These are phyloP conservation scores for Prunus salicina DNA, from an alignment of 306 rosid species.

Conservation along the genomic window DNA sequence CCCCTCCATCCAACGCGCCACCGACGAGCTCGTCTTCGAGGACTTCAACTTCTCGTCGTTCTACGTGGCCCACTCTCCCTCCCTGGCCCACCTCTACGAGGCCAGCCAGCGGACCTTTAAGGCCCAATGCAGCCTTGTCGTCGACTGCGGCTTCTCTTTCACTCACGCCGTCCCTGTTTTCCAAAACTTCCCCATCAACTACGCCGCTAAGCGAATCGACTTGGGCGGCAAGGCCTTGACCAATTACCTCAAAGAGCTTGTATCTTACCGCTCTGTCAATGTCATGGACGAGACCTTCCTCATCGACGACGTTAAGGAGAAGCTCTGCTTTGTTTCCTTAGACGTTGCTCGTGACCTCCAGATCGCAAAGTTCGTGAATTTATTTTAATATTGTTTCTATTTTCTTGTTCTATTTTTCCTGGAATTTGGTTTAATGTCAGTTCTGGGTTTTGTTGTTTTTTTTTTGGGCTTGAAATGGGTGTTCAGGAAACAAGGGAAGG, in stretches of 20 bases:
- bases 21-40: constrained; percentile 85
- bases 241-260: constrained; percentile 81
- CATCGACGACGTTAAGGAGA: constrained; percentile 92
- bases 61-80: constrained; percentile 66
- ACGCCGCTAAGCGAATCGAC: constrained; percentile 74
- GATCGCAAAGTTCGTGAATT: constrained; percentile 48
- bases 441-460: not conserved
- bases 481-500: constrained; percentile 57
- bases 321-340: constrained; percentile 85
- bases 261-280: constrained; percentile 74
- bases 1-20: constrained; percentile 77
- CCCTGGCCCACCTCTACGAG: constrained; percentile 80
- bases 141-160: constrained; percentile 89
- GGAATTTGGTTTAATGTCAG: not conserved
- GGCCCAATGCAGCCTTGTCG: constrained; percentile 90
- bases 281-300: constrained; percentile 91
- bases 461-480: not conserved
- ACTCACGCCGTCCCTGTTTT: constrained; percentile 87
- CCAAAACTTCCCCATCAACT: constrained; percentile 74
- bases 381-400: not conserved
- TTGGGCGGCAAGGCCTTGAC: constrained; percentile 91
- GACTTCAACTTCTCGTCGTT: constrained; percentile 74
- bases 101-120: constrained; percentile 57
- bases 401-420: no score
- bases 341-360: constrained; percentile 60